Percentiles rank a stretch among this genome's conserved stretches.
phyloP scores from a whole-genome alignment of 2,329 filamentous ascomycete genomes.

The Ophiostoma australiae region DNA sequence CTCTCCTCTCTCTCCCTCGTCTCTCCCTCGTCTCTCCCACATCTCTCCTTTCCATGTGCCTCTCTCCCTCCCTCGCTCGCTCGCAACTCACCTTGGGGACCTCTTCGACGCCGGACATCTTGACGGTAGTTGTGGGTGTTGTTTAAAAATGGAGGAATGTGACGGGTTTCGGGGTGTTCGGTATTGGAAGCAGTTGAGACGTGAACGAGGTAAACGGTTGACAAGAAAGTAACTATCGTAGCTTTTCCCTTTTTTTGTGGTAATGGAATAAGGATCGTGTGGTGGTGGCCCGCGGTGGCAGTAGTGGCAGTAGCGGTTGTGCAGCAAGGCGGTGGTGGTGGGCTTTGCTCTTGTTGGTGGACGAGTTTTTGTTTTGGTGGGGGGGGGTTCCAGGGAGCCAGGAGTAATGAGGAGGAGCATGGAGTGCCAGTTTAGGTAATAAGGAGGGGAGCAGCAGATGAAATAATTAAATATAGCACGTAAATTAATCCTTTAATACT shows the following conservation, averaged over 20 bases:
- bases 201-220: neutral
- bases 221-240: neutral
- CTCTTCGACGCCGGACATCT: constrained; percentile 36
- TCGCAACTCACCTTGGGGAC: constrained; percentile 20
- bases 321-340: neutral
- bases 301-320: constrained; percentile 1
- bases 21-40: neutral
- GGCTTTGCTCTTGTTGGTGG: constrained; percentile 3
- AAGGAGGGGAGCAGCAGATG: constrained; percentile 2
- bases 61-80: neutral
- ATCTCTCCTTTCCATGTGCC: neutral
- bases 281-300: constrained; percentile 10
- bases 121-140: constrained; percentile 10
- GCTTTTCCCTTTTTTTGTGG: constrained; percentile 4
- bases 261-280: constrained; percentile 6
- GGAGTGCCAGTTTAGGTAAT: constrained; percentile 10
- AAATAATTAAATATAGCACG: neutral
- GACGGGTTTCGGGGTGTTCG: neutral
- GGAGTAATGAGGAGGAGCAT: neutral
- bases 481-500: neutral
- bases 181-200: neutral
- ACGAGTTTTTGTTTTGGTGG: constrained; percentile 17
- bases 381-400: neutral
- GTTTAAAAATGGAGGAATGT: neutral
- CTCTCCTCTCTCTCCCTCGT: neutral